phyloP scores from a whole-genome alignment of 176 grass and related monocot species.

The Ensete glaucum region DNA sequence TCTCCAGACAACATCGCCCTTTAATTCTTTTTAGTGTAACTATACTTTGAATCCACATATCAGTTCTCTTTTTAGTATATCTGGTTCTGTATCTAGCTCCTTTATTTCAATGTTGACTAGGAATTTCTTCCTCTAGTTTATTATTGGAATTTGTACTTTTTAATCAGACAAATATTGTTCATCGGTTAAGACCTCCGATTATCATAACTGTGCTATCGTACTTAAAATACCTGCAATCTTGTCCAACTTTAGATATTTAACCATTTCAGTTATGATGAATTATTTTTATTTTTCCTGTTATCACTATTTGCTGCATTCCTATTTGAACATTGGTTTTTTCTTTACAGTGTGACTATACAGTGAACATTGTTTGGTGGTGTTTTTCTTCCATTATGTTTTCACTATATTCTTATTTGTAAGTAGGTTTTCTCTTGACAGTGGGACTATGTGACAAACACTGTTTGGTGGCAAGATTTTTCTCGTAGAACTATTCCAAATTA shows the following conservation, averaged over 20 bases:
- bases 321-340: slow-evolving; percentile 11
- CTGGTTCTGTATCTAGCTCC: not conserved
- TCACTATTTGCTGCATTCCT: not conserved
- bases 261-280: not conserved
- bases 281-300: not conserved
- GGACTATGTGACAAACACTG: slow-evolving; percentile 74
- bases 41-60: too few species aligned
- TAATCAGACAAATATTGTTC: too few species aligned
- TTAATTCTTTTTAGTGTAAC: not conserved
- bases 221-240: not conserved
- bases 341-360: slow-evolving; percentile 76
- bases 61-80: not conserved
- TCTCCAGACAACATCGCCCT: too few species aligned
- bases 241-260: not conserved
- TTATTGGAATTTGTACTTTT: not conserved
- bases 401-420: slow-evolving; percentile 7
- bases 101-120: not conserved
- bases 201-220: not conserved
- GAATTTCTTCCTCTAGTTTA: not conserved
- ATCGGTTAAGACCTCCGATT: too few species aligned
- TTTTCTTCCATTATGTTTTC: too few species aligned
- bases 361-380: slow-evolving; percentile 71
- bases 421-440: slow-evolving; percentile 48
- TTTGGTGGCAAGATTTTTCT: slow-evolving; percentile 91
- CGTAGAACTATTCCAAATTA: slow-evolving; percentile 39